Base-by-base conservation (phyloP, 768 basidiomycete species). In the Russula olivacea region DNA sequence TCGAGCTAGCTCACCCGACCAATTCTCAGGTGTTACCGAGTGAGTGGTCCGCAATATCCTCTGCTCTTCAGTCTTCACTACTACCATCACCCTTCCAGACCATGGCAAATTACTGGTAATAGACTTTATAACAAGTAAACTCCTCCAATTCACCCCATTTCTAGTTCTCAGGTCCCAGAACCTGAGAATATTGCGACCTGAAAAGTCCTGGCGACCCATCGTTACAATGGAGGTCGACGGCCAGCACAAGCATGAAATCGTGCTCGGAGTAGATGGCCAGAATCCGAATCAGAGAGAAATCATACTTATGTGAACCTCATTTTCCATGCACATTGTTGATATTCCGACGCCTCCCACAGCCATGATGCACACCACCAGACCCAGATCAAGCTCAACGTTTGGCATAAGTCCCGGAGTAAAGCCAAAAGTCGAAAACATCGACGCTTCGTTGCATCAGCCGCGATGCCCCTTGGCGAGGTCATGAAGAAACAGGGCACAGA, bases 161-260 rank as follows among this genome's bases (percentile, higher is more conserved):
- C 8, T 55, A 80, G 78, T 80, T 7, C 69, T 79, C 12, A 75
- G 78, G 2, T 74, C 73, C 34, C 75, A 74, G 15, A 78, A 79
- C 3, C 58, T 79, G 3, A 68, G 61, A 5, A 71, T 68, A 14
- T 72, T 88, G 69, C 80, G 85, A 45, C 77, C 81, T 0, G 86
- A 86, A 61, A 85, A 78, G 68, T 78, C 81, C 34, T 89, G 87
- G 87, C 71, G 86, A 25, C 86, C 88, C 1, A 83, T 89, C 43
- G 74, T 90, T 55, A 77, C 80, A 0, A 70, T 89, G 4, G 79
- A 80, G 21, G 74, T 86, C 12, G 83, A 82, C 60, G 77, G 80
- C 6, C 78, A 81, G 30, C 74, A 79, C n/a, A 61, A 55, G 6
- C 78, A 83, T 61, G 88, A 89, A 68, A 76, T 81, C 10, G 72